Conservation (phyloP, 768 basidiomycete species). For the Suillus decipiens region DNA sequence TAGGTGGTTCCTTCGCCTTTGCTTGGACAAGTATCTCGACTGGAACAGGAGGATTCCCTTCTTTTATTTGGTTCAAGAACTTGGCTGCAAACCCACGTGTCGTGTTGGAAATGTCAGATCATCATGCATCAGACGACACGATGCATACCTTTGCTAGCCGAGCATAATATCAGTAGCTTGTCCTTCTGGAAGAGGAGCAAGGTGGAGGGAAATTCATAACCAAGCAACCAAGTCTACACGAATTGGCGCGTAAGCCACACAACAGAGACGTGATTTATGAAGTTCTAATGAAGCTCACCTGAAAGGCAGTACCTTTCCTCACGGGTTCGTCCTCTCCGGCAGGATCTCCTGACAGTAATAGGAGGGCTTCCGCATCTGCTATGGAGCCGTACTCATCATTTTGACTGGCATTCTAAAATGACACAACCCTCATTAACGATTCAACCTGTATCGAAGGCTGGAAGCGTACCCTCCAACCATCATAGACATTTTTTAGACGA, state of each 20-base stretch:
- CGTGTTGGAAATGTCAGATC: conserved; percentile 11
- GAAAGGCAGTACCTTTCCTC: conserved; percentile 87
- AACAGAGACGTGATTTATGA: conserved; percentile 2
- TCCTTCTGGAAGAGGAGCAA: conserved; percentile 81
- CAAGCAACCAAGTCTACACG: conserved; percentile 89
- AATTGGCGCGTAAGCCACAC: conserved; percentile 12
- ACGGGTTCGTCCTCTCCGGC: conserved; percentile 87
- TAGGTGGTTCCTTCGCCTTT: conserved; percentile 76
- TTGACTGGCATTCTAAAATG: conserved; percentile 56
- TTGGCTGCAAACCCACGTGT: conserved; percentile 57
- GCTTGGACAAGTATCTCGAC: conserved; percentile 80
- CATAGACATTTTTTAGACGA: conserved; percentile 59
- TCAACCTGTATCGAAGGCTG: conserved; percentile 12
- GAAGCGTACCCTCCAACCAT: conserved; percentile 60
- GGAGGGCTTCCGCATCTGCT: conserved; percentile 65
- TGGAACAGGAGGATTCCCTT: conserved; percentile 53
- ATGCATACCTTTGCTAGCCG: conserved; percentile 78
- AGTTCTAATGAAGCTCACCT: conserved; percentile 52
- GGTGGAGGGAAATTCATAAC: conserved; percentile 97
- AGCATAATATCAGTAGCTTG: conserved; percentile 79
- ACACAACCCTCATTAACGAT: conserved; percentile 17
- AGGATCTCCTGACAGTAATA: conserved; percentile 77
- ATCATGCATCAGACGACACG: conserved; percentile 2
- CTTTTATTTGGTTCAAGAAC: conserved; percentile 77
- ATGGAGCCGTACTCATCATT: conserved; percentile 74